phyloP scores from a whole-genome alignment of 2,329 filamentous ascomycete genomes.

The Talaromyces sp. region DNA sequence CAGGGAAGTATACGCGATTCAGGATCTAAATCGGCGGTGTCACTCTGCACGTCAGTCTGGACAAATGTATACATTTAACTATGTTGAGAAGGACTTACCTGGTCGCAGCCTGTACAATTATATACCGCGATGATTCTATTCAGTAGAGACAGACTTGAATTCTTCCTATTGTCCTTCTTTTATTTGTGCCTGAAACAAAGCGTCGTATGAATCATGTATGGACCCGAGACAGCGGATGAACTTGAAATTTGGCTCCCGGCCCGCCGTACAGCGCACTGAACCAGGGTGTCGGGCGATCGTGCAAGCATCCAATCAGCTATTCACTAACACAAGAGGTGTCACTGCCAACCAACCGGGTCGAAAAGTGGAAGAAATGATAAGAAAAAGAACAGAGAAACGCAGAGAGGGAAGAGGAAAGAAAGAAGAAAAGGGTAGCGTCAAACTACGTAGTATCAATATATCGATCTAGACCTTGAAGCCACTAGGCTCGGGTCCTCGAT shows the following conservation, averaged over 20 bases:
- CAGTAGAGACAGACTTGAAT: not conserved
- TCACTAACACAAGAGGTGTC: not conserved
- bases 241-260: conserved; percentile 1
- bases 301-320: conserved; percentile 1
- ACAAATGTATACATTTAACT: not conserved
- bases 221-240: conserved; percentile 15
- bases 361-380: not conserved
- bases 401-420: not conserved
- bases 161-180: not conserved
- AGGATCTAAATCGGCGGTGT: not conserved
- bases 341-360: not conserved
- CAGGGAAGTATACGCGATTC: not conserved
- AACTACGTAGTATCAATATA: not conserved
- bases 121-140: not conserved
- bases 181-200: not conserved
- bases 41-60: not conserved
- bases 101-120: not conserved
- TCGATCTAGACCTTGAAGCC: not conserved
- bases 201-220: not conserved
- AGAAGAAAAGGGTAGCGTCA: not conserved
- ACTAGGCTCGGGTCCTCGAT: not conserved
- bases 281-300: conserved; percentile 7
- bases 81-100: not conserved
- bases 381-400: not conserved
- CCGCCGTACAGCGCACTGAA: not conserved